A percentile compares a stretch with the other conserved stretches of the same genome.
phyloP scores from a whole-genome alignment of 176 grass and related monocot genomes.

The Musa troglodytarum region DNA sequence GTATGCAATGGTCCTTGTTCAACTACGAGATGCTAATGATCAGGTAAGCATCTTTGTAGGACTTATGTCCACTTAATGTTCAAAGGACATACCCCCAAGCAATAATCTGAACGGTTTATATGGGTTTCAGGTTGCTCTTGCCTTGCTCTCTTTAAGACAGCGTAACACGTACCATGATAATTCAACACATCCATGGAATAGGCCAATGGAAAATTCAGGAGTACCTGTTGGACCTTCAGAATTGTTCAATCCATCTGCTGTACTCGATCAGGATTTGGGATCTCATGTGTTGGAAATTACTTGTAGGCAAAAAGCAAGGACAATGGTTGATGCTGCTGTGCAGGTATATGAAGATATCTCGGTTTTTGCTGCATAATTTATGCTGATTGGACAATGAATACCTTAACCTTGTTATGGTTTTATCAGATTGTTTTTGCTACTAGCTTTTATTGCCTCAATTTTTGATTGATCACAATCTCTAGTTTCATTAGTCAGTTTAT shows the following conservation, averaged over 20 bases:
- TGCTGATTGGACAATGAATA: no score
- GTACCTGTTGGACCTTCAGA: constrained; percentile 41
- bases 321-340: constrained; percentile 88
- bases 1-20: constrained; percentile 91
- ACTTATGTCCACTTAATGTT: background rate
- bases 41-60: constrained; percentile 32
- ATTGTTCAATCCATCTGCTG: constrained; percentile 32
- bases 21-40: constrained; percentile 91
- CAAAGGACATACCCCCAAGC: background rate
- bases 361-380: no score
- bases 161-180: constrained; percentile 81
- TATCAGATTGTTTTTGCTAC: background rate
- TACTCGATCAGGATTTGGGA: constrained; percentile 67
- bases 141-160: constrained; percentile 71
- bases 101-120: background rate
- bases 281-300: constrained; percentile 86
- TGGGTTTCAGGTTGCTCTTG: constrained; percentile 57
- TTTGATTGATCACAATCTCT: background rate
- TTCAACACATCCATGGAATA: constrained; percentile 43
- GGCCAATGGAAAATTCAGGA: constrained; percentile 53
- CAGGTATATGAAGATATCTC: constrained; percentile 36
- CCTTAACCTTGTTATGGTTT: background rate
- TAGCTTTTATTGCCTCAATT: background rate
- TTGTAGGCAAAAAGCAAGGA: constrained; percentile 65
- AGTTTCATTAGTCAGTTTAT: background rate